Conservation (phyloP, 208 protist species). For the Wallacemonas sp. region DNA sequence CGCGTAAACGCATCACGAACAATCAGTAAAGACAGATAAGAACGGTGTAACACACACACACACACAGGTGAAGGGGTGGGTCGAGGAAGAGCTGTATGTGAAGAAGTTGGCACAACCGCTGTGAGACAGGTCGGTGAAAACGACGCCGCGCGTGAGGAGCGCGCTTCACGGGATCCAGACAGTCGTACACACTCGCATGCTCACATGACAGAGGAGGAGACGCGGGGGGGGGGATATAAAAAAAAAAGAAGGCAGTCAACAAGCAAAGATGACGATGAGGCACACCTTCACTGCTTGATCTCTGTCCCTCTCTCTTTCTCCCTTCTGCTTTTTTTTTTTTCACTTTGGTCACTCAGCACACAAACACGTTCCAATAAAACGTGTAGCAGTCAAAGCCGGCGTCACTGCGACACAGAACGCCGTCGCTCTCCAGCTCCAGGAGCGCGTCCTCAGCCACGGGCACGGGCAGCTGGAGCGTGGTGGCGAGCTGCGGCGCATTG, state of each 20-base stretch:
- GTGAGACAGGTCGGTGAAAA: too few relatives aligned
- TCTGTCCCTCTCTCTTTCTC: background rate
- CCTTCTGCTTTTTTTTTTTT: slow-evolving; percentile 10
- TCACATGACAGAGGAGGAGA: too few relatives aligned
- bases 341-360: slow-evolving; percentile 27
- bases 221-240: too few relatives aligned
- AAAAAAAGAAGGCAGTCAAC: background rate
- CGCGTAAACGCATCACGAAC: too few relatives aligned
- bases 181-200: too few relatives aligned
- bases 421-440: slow-evolving; percentile 35
- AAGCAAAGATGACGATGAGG: background rate
- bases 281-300: background rate
- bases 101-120: too few relatives aligned
- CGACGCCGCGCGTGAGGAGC: too few relatives aligned
- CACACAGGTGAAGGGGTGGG: too few relatives aligned
- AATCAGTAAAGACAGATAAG: too few relatives aligned
- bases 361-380: slow-evolving; percentile 89
- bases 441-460: slow-evolving; percentile 65
- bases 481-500: slow-evolving; percentile 65
- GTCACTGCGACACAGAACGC: slow-evolving; percentile 71
- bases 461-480: slow-evolving; percentile 41
- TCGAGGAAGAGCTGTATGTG: too few relatives aligned
- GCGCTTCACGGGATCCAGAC: too few relatives aligned
- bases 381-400: slow-evolving; percentile 62
- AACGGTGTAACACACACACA: too few relatives aligned